Evolutionary conservation across 441 rosid species (phyloP).

Genomic region (Gossypium armourianum): DNA sequence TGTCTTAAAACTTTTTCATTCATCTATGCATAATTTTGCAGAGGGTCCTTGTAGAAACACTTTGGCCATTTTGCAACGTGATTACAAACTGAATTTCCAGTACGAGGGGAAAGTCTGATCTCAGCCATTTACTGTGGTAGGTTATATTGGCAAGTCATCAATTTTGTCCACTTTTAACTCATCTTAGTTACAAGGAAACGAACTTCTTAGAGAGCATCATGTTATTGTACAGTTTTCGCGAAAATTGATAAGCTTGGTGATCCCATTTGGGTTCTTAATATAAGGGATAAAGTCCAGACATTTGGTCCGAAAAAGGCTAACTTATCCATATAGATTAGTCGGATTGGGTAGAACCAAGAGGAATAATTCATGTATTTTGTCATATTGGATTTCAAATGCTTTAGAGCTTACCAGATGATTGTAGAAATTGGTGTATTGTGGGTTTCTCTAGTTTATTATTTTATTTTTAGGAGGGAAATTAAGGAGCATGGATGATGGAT

Average conservation of each 20-base stretch:
- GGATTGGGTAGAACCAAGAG: neutral
- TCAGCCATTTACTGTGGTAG: neutral
- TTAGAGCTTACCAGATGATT: neutral
- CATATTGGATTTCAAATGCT: neutral
- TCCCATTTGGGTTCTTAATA: neutral
- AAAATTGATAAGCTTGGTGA: neutral
- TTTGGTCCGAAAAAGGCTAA: neutral
- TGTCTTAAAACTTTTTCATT: conserved; percentile 15
- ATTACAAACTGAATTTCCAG: conserved; percentile 65
- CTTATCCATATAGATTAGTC: neutral
- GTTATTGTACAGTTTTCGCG: neutral
- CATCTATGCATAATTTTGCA: conserved; percentile 28
- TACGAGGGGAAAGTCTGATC: conserved; percentile 74
- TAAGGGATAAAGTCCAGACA: neutral
- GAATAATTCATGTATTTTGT: neutral
- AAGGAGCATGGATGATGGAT: neutral
- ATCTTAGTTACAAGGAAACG: neutral
- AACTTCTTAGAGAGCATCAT: neutral
- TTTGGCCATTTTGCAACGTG: conserved; percentile 59
- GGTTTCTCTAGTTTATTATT: neutral
- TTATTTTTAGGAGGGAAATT: neutral
- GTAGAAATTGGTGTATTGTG: neutral
- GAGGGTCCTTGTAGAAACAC: conserved; percentile 90
- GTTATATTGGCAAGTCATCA: conserved; percentile 7
- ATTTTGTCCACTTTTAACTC: neutral